Evolutionary conservation across 257 asterid species (phyloP).

Genomic region (Plectranthus barbatus): DNA sequence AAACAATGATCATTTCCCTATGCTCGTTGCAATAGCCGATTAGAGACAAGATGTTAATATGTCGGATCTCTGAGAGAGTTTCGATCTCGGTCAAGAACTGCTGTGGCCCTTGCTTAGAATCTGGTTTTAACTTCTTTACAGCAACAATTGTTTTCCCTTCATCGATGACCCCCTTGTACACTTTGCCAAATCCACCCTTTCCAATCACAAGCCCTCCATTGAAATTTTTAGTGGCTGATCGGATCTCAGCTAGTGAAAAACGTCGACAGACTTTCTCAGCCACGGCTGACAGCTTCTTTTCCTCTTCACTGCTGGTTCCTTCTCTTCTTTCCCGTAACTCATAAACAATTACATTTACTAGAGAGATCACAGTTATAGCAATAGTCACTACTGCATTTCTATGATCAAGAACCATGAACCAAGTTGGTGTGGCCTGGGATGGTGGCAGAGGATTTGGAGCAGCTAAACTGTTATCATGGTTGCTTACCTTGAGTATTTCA

Average conservation of each 20-base stretch:
- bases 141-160: neutral
- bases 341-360: conserved; percentile 23
- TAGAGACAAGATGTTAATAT: conserved; percentile 42
- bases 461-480: conserved; percentile 46
- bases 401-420: neutral
- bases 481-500: conserved; percentile 53
- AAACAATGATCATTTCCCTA: conserved; percentile 44
- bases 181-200: conserved; percentile 6
- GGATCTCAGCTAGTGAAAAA: conserved; percentile 37
- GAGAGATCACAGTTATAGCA: conserved; percentile 16
- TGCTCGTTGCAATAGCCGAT: conserved; percentile 50
- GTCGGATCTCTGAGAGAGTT: conserved; percentile 38
- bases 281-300: conserved; percentile 16
- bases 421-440: neutral
- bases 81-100: conserved; percentile 49
- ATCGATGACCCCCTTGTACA: conserved; percentile 4
- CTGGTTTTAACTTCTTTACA: neutral
- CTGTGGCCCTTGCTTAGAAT: conserved; percentile 37
- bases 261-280: conserved; percentile 23
- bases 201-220: neutral
- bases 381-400: conserved; percentile 20
- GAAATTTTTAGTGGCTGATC: conserved; percentile 9
- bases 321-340: conserved; percentile 18
- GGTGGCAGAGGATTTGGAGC: conserved; percentile 27
- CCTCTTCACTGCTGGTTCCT: conserved; percentile 17